phyloP scores from a whole-genome alignment of 2,329 filamentous ascomycete species.

The Sporothrix mexicana region DNA sequence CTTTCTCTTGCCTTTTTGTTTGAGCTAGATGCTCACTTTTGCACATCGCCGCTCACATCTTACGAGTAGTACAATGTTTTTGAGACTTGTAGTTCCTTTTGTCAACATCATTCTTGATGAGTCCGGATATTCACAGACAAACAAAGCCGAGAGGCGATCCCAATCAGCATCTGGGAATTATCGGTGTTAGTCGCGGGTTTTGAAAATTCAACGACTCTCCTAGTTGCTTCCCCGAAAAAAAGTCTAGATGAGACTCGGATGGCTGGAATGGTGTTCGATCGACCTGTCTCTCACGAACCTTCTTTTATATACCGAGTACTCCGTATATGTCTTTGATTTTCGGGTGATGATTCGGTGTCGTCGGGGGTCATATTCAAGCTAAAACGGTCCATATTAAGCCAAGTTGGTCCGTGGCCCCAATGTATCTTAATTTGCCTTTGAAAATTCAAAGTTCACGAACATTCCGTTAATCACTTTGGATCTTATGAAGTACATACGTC shows the following conservation, averaged over 20 bases:
- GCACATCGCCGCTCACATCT: slow-evolving; percentile 6
- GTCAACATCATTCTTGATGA: background rate
- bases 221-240: background rate
- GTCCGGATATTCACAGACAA: slow-evolving; percentile 1
- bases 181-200: background rate
- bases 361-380: background rate
- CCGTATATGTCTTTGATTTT: slow-evolving; percentile 13
- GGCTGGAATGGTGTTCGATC: slow-evolving; percentile 14
- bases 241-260: background rate
- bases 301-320: slow-evolving; percentile 4
- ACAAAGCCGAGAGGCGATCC: slow-evolving; percentile 13
- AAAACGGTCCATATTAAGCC: background rate
- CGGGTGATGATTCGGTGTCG: background rate
- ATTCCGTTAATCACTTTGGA: background rate
- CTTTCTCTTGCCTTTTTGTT: background rate
- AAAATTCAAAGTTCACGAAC: background rate
- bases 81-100: background rate
- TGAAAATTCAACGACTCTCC: slow-evolving; percentile 1
- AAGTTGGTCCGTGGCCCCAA: background rate
- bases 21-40: slow-evolving; percentile 6
- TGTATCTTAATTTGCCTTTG: background rate
- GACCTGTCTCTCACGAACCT: background rate
- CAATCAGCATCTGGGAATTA: background rate
- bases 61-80: background rate
- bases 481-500: background rate